Evolutionary conservation across 495 filamentous ascomycete genomes (phyloP).

Genomic region (Hypoxylon fuscum): DNA sequence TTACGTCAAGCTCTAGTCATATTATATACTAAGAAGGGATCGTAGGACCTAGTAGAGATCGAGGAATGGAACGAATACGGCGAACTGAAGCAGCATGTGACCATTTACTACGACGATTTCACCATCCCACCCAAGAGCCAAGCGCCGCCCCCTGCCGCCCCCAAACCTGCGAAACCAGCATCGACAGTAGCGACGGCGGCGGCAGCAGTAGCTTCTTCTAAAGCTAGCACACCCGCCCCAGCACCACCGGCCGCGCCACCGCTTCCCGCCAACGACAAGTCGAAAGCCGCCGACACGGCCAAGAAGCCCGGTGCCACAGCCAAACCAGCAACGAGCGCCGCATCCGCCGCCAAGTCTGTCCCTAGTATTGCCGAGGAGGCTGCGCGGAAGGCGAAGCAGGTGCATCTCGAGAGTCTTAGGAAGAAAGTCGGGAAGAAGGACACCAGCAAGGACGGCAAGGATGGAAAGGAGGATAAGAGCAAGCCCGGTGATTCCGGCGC

Average conservation of each 20-base stretch:
- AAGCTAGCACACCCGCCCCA: constrained; percentile 18
- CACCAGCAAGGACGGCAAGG: constrained; percentile 17
- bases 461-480: constrained; percentile 5
- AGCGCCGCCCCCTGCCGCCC: constrained; percentile 43
- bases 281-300: constrained; percentile 17
- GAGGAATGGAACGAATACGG: constrained; percentile 99
- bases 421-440: constrained; percentile 48
- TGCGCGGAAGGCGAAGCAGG: constrained; percentile 68
- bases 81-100: constrained; percentile 87
- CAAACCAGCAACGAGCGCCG: constrained; percentile 29
- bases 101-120: constrained; percentile 64
- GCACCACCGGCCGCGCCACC: constrained; percentile 39
- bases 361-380: constrained; percentile 75
- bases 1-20: background rate
- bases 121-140: constrained; percentile 55
- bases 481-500: background rate
- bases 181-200: constrained; percentile 40
- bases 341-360: constrained; percentile 55
- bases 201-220: constrained; percentile 47
- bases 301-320: constrained; percentile 24
- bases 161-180: constrained; percentile 41
- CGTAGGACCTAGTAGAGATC: constrained; percentile 87
- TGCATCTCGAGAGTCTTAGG: constrained; percentile 53
- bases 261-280: constrained; percentile 32
- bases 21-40: background rate